Percentiles rank a stretch among this genome's conserved stretches.
phyloP scores from a whole-genome alignment of 2,329 filamentous ascomycete genomes.

The Fusarium nygamai region DNA sequence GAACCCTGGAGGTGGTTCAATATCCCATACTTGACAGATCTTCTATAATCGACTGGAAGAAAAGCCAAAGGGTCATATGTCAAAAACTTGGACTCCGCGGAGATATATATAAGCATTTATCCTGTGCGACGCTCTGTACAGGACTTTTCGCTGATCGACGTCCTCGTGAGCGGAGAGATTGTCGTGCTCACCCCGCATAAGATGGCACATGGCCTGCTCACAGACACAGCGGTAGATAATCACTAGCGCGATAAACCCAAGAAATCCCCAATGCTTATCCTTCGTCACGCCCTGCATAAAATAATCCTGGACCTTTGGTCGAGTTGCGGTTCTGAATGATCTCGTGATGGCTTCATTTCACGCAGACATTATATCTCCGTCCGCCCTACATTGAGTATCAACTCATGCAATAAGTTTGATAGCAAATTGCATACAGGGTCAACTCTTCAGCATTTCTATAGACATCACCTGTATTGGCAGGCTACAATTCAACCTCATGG shows the following conservation, averaged over 20 bases:
- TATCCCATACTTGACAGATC: not conserved
- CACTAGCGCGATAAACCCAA: not conserved
- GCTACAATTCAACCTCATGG: too few relatives aligned
- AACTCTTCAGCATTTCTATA: too few relatives aligned
- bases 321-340: too few relatives aligned
- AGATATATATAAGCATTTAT: not conserved
- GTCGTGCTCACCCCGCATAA: not conserved
- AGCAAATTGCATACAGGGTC: rapidly evolving
- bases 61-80: rapidly evolving
- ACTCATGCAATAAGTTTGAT: not conserved
- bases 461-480: rapidly evolving
- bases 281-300: not conserved
- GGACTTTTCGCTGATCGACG: not conserved
- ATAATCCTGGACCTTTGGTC: not conserved
- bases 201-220: not conserved
- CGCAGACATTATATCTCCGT: not conserved
- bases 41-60: rapidly evolving
- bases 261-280: not conserved
- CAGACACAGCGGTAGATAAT: not conserved
- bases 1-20: rapidly evolving
- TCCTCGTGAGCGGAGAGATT: not conserved
- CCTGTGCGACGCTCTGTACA: not conserved
- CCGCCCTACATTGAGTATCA: rapidly evolving
- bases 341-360: not conserved
- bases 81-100: not conserved